Conservation (phyloP, 306 rosid species). For the Corylus heterophylla region DNA sequence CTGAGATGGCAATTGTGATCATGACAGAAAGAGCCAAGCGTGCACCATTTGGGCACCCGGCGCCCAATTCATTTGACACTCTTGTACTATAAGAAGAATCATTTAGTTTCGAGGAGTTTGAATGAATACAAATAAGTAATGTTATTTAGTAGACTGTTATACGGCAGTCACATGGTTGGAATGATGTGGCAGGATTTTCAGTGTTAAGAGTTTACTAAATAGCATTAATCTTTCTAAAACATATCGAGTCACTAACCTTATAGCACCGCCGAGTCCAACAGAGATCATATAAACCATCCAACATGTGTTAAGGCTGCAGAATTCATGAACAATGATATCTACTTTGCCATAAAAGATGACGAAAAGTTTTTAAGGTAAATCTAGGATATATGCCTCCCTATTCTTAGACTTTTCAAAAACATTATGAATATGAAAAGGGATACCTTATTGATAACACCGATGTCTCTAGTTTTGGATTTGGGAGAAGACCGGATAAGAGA, state of each 20-base stretch:
- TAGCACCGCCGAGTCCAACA: slow-evolving; percentile 61
- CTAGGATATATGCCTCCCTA: neutral
- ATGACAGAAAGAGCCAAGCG: slow-evolving; percentile 50
- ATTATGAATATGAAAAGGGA: neutral
- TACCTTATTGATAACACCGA: slow-evolving; percentile 64
- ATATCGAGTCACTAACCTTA: slow-evolving; percentile 42
- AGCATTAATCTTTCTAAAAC: neutral
- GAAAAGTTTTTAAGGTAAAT: neutral
- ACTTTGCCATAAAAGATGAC: no score
- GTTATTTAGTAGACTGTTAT: no score
- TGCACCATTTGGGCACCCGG: slow-evolving; percentile 49
- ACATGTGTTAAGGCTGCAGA: slow-evolving; percentile 56
- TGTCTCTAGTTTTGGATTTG: slow-evolving; percentile 60
- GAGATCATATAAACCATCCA: slow-evolving; percentile 65
- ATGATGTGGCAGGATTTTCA: no score
- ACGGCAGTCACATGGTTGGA: no score
- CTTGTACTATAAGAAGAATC: neutral
- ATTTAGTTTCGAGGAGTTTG: neutral
- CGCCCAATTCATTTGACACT: slow-evolving; percentile 60
- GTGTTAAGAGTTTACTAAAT: no score
- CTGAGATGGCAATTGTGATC: slow-evolving; percentile 37
- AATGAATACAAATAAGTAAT: no score
- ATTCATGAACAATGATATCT: no score
- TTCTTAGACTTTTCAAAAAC: neutral
- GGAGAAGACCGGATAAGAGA: slow-evolving; percentile 64